Evolutionary conservation across 345 rosid species (phyloP), one percentile per base, ranked within the genome.

Genomic region (Pugionium cornutum): DNA sequence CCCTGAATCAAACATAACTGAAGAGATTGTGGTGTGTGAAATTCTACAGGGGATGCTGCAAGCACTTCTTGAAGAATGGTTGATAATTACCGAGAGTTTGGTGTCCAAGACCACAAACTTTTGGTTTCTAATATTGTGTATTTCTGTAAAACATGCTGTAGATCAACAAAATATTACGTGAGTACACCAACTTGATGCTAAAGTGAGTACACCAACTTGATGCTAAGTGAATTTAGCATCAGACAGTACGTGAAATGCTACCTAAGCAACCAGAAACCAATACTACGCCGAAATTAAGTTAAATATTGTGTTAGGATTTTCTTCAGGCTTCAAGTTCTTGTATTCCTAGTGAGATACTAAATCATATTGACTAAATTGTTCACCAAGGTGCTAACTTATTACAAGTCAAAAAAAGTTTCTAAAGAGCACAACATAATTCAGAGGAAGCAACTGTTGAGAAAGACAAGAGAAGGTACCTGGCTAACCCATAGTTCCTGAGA

Each of bases 21-120:
- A 71, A 28, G 42, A 43, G 66, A 50, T 11, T 60, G 33, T 67
- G 33, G 26, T 53, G 53, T 59, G n/a, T 43, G 57, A 59, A 40
- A 53, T 47, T 54, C 18, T 44, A 54, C 54, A 74, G 77, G 68
- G 28, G 73, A 74, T 62, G 69, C 37, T 67, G 77, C 73, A 41
- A 74, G 58, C 64, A 61, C 69, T 11, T 67, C 77, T 62, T 74
- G 77, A 74, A 54, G 73, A 49, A 67, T 28, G 36, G 10, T 37
- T 66, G 60, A 42, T 56, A 33, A 48, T 35, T 36, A 66, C 46
- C 28, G 31, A 42, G 66, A 35, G 27, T 45, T 51, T 59, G 68
- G 46, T 53, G 57, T 61, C 50, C 2, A 39, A 26, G 52, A 73
- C 45, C 53, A 32, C 31, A 59, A 47, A 37, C 55, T 43, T 32